phyloP scores from a whole-genome alignment of 2,329 filamentous ascomycete species.

The Cladobotryum mycophilum region DNA sequence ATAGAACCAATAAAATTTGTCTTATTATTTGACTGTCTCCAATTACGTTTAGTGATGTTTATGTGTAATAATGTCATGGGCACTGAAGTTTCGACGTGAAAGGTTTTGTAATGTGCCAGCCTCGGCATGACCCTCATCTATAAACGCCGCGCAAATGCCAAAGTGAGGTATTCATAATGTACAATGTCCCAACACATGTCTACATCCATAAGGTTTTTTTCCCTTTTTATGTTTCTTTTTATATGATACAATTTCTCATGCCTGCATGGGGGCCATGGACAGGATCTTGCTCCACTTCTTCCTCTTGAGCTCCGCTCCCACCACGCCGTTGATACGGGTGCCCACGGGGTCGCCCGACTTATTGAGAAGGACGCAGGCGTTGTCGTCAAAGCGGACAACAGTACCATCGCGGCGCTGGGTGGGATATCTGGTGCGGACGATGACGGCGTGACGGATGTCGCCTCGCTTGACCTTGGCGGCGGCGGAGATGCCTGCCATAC shows the following conservation, averaged over 20 bases:
- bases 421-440: conserved; percentile 87
- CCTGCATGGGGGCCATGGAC: conserved; percentile 75
- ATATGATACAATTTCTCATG: conserved; percentile 23
- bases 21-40: not conserved
- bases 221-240: not conserved
- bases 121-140: conserved; percentile 9
- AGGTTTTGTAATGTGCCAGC: not conserved
- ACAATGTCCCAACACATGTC: conserved; percentile 25
- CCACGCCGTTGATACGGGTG: conserved; percentile 83
- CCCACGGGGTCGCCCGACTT: conserved; percentile 95
- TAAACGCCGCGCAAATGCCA: conserved; percentile 32
- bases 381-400: conserved; percentile 91
- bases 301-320: conserved; percentile 80
- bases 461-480: conserved; percentile 92
- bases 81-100: not conserved
- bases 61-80: not conserved
- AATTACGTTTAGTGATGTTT: not conserved
- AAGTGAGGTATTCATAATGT: conserved; percentile 25
- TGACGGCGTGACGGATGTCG: conserved; percentile 91
- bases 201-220: conserved; percentile 4
- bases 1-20: not conserved
- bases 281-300: conserved; percentile 99
- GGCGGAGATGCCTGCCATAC: conserved; percentile 63
- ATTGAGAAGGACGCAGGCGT: conserved; percentile 95
- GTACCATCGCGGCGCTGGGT: conserved; percentile 82